Base-by-base conservation (phyloP, 257 asterid genomes). In the Salvia miltiorrhiza region DNA sequence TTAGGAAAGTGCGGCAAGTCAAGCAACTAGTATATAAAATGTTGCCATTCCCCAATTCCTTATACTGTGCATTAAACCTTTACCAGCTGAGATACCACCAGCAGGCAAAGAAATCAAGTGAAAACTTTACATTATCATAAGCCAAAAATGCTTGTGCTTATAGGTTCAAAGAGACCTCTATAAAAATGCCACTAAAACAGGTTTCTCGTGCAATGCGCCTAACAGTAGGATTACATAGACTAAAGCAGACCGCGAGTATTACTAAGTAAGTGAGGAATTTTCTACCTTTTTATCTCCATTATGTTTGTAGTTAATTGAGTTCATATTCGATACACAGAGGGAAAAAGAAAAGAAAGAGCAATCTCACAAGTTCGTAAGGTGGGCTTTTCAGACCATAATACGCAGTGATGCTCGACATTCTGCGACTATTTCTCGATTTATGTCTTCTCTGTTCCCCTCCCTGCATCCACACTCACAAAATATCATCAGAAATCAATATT, bases 321-420 rank as follows among this genome's bases (percentile, higher is more conserved):
- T 50, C 49, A 50, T 54, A 23, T 33, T 55, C 11, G n/a, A 26
- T 24, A 26, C 37, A 14, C 53, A 50, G 0, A 23, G 8, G 54
- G 9, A 9, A 32, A 39, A 56, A 2, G 10, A 20, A 35, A 26
- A 35, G 5, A 44, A n/a, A n/a, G n/a, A 50, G 63, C 26, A 63
- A 54, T 69, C 93, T 85, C 80, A 93, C 98, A 23, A 88, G 95
- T 54, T 85, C 71, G 79, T 86, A 93, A 50, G 97, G 95, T 20
- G 95, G 98, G 52, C 58, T 79, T 75, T 71, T 86, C 64, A 93
- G 80, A 75, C 98, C 97, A 81, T 93, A 87, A 73, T 90, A 90
- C 73, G 89, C 88, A 75, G 74, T 37, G 58, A 84, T 77, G 65
- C 71, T 82, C 16, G 81, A 49, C 16, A 48, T 69, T 71, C 85